Conservation (phyloP, 2,329 filamentous ascomycete species). For the Exophiala sideris region DNA sequence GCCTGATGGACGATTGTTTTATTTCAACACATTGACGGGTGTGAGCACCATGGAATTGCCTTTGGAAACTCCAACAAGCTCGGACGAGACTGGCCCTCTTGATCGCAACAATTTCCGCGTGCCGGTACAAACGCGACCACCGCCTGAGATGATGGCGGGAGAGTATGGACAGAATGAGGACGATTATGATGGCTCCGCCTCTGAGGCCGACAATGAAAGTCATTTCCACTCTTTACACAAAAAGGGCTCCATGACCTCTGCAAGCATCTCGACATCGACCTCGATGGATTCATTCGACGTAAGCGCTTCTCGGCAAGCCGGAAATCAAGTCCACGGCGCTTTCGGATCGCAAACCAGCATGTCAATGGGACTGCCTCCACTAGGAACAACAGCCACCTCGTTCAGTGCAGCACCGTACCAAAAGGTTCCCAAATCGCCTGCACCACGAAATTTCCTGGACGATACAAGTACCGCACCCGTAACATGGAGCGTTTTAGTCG, state of each 20-base stretch:
- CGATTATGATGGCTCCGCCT: slow-evolving; percentile 88
- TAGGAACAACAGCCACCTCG: slow-evolving; percentile 53
- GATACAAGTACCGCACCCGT: slow-evolving; percentile 75
- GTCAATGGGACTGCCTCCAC: slow-evolving; percentile 38
- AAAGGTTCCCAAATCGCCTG: slow-evolving; percentile 45
- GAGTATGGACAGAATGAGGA: slow-evolving; percentile 73
- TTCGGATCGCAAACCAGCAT: slow-evolving; percentile 15
- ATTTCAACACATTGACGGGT: slow-evolving; percentile 97
- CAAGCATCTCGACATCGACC: slow-evolving; percentile 76
- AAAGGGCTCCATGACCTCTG: slow-evolving; percentile 63
- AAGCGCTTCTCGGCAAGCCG: slow-evolving; percentile 23
- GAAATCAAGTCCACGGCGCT: slow-evolving; percentile 4
- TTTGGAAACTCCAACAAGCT: slow-evolving; percentile 78
- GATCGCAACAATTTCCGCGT: slow-evolving; percentile 86
- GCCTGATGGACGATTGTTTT: slow-evolving; percentile 86
- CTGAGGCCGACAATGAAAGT: slow-evolving; percentile 76
- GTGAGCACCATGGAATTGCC: slow-evolving; percentile 93
- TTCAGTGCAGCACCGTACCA: slow-evolving; percentile 51
- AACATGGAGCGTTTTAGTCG: slow-evolving; percentile 84
- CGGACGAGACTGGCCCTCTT: slow-evolving; percentile 77
- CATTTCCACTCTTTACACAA: slow-evolving; percentile 66
- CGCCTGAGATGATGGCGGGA: slow-evolving; percentile 84
- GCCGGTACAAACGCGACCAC: slow-evolving; percentile 84
- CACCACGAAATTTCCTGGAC: slow-evolving; percentile 85
- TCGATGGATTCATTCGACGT: slow-evolving; percentile 76